Evolutionary conservation across 164 flowering plant genomes (phyloP), one percentile per base, ranked within the genome.

Genomic region (Dillenia turbinata): DNA sequence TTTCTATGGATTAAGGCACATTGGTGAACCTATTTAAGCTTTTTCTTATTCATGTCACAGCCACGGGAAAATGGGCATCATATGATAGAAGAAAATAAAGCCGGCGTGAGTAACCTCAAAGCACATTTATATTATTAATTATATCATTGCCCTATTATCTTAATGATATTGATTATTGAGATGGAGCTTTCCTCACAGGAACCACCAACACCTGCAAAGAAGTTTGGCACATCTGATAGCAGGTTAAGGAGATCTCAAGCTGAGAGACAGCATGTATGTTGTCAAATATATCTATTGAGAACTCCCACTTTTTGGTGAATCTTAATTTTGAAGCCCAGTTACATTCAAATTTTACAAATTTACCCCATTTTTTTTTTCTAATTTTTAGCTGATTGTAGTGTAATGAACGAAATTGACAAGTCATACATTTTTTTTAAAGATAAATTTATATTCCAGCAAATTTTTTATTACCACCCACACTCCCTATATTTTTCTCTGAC

Each of bases 201-300:
- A 72, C 49, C 79, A 54, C 80, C 66, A 44, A 78, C 88, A 47
- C 87, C 90, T 24, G 75, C 68, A 17, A 81, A 78, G 66, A 79
- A 72, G 63, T 60, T 66, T 53, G 85, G 78, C 47, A 64, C 86
- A 40, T 76, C 89, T 60, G 96, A 89, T 26, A 77, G 74, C 77
- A 89, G 80, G 71, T 63, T 73, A 15, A 79, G 79, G 73, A 86
- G 79, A 77, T 85, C 88, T 14, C 69, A 78, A 17, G 59, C 80
- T 64, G 97, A 90, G 68, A 87, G 85, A 59, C 98, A 87, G 51
- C 96, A 85, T 81, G 97, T 94, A 73, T 62, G 88, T 68, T 54
- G 66, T 61, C 43, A 22, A 9, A 5, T 64, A 50, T 33, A 19
- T 58, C 60, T 61, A 8, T 1, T 67, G 22, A 12, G 49, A 3